Evolutionary conservation across 176 grass and related monocot genomes (phyloP).

Genomic region (Areca catechu): DNA sequence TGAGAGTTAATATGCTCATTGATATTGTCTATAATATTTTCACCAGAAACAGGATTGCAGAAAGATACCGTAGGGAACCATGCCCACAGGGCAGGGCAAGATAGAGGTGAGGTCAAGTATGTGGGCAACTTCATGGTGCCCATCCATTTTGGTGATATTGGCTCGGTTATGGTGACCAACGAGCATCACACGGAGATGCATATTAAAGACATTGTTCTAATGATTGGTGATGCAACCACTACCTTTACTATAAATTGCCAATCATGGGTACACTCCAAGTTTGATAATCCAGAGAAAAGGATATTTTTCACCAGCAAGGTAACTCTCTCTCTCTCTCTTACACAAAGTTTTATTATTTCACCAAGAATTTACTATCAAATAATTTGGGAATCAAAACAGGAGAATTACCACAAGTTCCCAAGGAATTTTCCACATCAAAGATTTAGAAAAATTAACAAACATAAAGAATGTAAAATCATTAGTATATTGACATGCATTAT

Average conservation of each 20-base stretch:
- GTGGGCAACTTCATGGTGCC: slow-evolving; percentile 40
- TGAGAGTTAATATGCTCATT: too few species aligned
- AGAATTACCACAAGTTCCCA: too few species aligned
- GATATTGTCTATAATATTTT: too few species aligned
- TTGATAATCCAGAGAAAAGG: slow-evolving; percentile 42
- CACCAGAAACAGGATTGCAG: slow-evolving; percentile 41
- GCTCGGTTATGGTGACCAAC: slow-evolving; percentile 63
- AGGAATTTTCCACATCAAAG: too few species aligned
- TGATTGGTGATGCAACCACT: slow-evolving; percentile 18
- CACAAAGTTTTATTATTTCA: too few species aligned
- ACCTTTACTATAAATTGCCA: slow-evolving; percentile 37
- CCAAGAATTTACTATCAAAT: too few species aligned
- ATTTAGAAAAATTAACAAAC: too few species aligned
- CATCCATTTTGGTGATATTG: slow-evolving; percentile 41
- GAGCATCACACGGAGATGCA: slow-evolving; percentile 79
- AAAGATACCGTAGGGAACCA: slow-evolving; percentile 29
- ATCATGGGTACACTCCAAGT: slow-evolving; percentile 84
- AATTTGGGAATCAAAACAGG: too few species aligned
- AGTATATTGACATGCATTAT: too few species aligned
- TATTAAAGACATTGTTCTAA: slow-evolving; percentile 47
- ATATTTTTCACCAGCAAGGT: slow-evolving; percentile 61
- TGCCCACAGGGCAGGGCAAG: slow-evolving; percentile 24
- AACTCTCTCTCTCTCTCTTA: too few species aligned
- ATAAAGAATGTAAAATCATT: too few species aligned
- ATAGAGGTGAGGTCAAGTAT: slow-evolving; percentile 14